phyloP scores from a whole-genome alignment of 1,284 basidiomycete species.

The Moesziomyces sp. region DNA sequence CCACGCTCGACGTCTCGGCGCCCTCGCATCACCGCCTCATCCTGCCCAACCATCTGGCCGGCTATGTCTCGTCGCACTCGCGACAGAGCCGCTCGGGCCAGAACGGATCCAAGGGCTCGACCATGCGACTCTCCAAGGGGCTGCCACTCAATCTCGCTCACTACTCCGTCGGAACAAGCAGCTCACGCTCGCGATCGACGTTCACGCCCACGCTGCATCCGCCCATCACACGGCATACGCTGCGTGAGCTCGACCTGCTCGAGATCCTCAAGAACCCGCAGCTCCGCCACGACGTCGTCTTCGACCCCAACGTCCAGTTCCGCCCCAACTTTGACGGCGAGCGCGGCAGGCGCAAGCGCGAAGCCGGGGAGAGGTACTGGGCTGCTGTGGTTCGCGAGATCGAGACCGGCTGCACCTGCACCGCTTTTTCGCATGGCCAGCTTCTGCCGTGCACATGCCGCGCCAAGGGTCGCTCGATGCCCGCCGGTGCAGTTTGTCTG shows the following conservation, averaged over 20 bases:
- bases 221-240: constrained; percentile 82
- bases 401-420: constrained; percentile 83
- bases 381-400: constrained; percentile 81
- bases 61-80: constrained; percentile 20
- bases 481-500: not conserved
- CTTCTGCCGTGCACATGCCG: constrained; percentile 66
- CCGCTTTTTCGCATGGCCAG: constrained; percentile 73
- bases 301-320: constrained; percentile 71
- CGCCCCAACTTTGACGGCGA: constrained; percentile 69
- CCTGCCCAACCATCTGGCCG: constrained; percentile 40
- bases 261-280: constrained; percentile 88
- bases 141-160: constrained; percentile 22
- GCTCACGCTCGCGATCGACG: constrained; percentile 31
- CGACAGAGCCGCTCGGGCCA: constrained; percentile 22
- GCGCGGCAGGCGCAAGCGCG: constrained; percentile 77
- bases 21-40: constrained; percentile 42
- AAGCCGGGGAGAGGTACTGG: constrained; percentile 85
- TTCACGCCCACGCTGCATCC: constrained; percentile 75
- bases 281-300: constrained; percentile 90
- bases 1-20: constrained; percentile 32
- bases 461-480: constrained; percentile 17
- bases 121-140: constrained; percentile 13
- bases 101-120: constrained; percentile 1
- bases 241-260: constrained; percentile 85
- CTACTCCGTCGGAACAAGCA: constrained; percentile 10